Percentiles rank a stretch among this genome's conserved stretches.
Evolutionary conservation across 208 protist species (phyloP).

Genomic region (Leishmania tarentolae): DNA sequence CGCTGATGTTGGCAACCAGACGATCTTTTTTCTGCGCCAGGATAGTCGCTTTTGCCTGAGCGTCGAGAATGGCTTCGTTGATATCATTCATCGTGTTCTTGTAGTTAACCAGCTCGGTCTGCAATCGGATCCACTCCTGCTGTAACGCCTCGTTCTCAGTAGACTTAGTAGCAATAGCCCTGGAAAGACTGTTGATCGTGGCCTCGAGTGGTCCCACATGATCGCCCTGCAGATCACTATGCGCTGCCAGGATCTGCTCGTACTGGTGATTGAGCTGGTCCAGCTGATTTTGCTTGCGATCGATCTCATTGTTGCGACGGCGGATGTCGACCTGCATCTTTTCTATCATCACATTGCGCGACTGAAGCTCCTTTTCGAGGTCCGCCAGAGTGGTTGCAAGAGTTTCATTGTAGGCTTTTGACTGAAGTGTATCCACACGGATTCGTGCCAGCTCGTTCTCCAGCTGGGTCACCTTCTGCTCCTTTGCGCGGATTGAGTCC

Average conservation of each 20-base stretch:
- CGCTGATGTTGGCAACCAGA: slow-evolving; percentile 69
- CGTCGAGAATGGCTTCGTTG: slow-evolving; percentile 86
- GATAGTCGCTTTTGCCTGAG: slow-evolving; percentile 87
- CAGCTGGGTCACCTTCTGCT: slow-evolving; percentile 93
- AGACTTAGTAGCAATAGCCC: slow-evolving; percentile 89
- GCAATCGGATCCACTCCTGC: slow-evolving; percentile 94
- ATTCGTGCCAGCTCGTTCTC: slow-evolving; percentile 96
- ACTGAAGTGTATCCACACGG: slow-evolving; percentile 94
- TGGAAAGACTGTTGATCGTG: slow-evolving; percentile 94
- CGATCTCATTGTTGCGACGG: slow-evolving; percentile 95
- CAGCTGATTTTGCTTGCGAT: slow-evolving; percentile 96
- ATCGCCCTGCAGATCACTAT: slow-evolving; percentile 71
- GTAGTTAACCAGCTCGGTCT: slow-evolving; percentile 94
- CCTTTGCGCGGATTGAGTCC: slow-evolving; percentile 88
- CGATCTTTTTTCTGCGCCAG: slow-evolving; percentile 91
- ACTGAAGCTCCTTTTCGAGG: slow-evolving; percentile 92
- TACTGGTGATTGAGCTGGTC: slow-evolving; percentile 96
- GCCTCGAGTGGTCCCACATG: slow-evolving; percentile 95
- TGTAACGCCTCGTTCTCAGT: slow-evolving; percentile 93
- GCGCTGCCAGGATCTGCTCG: slow-evolving; percentile 76
- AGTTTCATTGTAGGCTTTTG: slow-evolving; percentile 91
- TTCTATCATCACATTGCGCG: slow-evolving; percentile 90
- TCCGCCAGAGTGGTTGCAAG: slow-evolving; percentile 85
- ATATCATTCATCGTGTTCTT: slow-evolving; percentile 91
- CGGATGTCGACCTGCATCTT: slow-evolving; percentile 96